Evolutionary conservation across 106 monocot species (phyloP), one percentile per base, ranked within the genome.

Genomic region (Xerophyta viscosa): DNA sequence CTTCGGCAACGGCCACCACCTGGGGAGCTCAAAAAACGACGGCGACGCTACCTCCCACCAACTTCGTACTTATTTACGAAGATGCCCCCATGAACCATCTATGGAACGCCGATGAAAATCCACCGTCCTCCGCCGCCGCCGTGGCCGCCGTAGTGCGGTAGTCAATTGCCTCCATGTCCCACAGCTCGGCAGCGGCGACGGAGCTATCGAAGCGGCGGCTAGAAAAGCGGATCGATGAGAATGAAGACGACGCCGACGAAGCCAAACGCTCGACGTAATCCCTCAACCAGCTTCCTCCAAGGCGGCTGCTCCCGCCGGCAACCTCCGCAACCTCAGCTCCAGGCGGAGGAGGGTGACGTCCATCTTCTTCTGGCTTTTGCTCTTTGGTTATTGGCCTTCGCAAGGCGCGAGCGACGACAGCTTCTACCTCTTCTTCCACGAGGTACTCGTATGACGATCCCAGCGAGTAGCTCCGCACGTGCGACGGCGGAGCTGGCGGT

Each of bases 181-280:
- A 29, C 13, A 8, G 13, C 11, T 52, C 50, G 41, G 18, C 15
- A 20, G 39, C 1, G 39, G n/a, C n/a, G n/a, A n/a, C n/a, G n/a
- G 39, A 37, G 54, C 37, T 58, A 21, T 66, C 81, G 59, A 52
- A 67, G 1, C 60, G 58, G 26, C 52, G 48, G 49, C 73, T 66
- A 9, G 67, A 66, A 43, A 63, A 59, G 14, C 74, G 48, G 19
- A 73, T 29, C 3, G 83, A 77, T 17, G 61, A 71, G 67, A 76
- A 76, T 15, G 77, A 73, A 2, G 77, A 77, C 2, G 83, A 83
- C n/a, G 83, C 77, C 2, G 83, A 73, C 11, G 77, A 66, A 15
- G 83, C 51, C 24, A 77, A 41, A n/a, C 83, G 65, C 25, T 47
- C 26, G 36, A 29, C 41, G 29, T 41, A 36, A 36, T 52, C 52